Percentiles rank a stretch among this genome's conserved stretches.
Evolutionary conservation across 2,329 filamentous ascomycete genomes (phyloP).

Genomic region (Ophiostoma sp.): DNA sequence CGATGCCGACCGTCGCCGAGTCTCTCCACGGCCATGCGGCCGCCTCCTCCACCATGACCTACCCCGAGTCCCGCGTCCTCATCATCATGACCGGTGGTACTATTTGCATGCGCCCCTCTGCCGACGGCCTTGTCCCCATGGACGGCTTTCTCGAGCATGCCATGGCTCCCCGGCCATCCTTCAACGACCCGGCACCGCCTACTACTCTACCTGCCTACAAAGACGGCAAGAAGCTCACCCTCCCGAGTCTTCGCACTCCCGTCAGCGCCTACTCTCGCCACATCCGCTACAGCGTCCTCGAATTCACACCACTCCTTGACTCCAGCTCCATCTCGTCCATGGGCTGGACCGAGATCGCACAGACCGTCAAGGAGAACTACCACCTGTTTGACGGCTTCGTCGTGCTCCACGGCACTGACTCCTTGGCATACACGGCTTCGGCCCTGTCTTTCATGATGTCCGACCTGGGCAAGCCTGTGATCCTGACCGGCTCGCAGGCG

Average conservation of each 20-base stretch:
- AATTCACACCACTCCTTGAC: constrained; percentile 80
- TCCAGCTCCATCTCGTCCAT: constrained; percentile 82
- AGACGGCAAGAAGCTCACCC: constrained; percentile 44
- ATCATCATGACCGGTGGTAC: constrained; percentile 87
- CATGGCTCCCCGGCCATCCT: constrained; percentile 74
- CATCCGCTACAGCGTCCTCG: constrained; percentile 76
- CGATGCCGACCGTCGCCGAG: constrained; percentile 15
- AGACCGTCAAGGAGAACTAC: constrained; percentile 77
- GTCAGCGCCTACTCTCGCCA: constrained; percentile 73
- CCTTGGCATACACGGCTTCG: constrained; percentile 80
- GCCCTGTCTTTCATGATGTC: constrained; percentile 90
- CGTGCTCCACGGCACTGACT: constrained; percentile 85
- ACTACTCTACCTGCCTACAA: constrained; percentile 47
- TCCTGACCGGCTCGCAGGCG: constrained; percentile 76
- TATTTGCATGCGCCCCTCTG: constrained; percentile 84
- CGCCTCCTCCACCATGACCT: constrained; percentile 25
- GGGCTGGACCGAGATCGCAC: constrained; percentile 80
- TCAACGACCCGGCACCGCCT: constrained; percentile 67
- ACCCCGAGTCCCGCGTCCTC: constrained; percentile 73
- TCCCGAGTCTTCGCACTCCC: constrained; percentile 72
- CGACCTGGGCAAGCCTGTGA: constrained; percentile 84
- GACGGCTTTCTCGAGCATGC: constrained; percentile 75
- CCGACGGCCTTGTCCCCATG: constrained; percentile 73
- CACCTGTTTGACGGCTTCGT: constrained; percentile 86
- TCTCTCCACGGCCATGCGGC: constrained; percentile 7